Evolutionary conservation across 116 monocot species (phyloP).

Genomic region (Posidonia oceanica): DNA sequence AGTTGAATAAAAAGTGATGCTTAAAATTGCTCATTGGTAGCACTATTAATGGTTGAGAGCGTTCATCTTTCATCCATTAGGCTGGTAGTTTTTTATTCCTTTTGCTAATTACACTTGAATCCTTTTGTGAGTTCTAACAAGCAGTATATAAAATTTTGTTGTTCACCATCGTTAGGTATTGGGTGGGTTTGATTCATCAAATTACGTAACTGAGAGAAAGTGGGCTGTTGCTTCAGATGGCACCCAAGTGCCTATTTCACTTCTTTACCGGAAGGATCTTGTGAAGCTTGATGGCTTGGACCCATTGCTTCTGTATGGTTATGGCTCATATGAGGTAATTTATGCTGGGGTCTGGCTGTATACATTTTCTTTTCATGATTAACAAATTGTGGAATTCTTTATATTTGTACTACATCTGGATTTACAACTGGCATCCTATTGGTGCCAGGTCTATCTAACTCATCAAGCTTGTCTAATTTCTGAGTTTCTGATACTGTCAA

Average conservation of each 20-base stretch:
- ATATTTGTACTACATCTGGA: too few species aligned
- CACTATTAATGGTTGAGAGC: too few species aligned
- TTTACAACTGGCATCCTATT: too few species aligned
- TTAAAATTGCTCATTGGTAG: too few species aligned
- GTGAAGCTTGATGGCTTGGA: conserved; percentile 93
- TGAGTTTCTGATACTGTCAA: not conserved
- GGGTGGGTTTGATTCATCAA: conserved; percentile 84
- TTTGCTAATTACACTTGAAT: too few species aligned
- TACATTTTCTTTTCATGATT: not conserved
- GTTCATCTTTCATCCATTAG: too few species aligned
- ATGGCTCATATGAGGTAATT: conserved; percentile 95
- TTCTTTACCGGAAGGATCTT: conserved; percentile 68
- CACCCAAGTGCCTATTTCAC: conserved; percentile 69
- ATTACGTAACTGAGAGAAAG: conserved; percentile 87
- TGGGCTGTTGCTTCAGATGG: conserved; percentile 91
- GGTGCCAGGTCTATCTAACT: too few species aligned
- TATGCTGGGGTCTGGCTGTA: not conserved
- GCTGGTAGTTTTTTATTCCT: too few species aligned
- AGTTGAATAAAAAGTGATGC: too few species aligned
- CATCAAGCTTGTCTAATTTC: not conserved
- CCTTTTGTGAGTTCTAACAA: too few species aligned
- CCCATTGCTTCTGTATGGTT: conserved; percentile 89
- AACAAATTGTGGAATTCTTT: too few species aligned
- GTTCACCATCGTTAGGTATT: conserved; percentile 38
- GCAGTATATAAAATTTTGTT: not conserved